These are phyloP conservation scores for Trichoderma erinaceum DNA, from an alignment of 495 filamentous ascomycete species.

Conservation along the genomic window DNA sequence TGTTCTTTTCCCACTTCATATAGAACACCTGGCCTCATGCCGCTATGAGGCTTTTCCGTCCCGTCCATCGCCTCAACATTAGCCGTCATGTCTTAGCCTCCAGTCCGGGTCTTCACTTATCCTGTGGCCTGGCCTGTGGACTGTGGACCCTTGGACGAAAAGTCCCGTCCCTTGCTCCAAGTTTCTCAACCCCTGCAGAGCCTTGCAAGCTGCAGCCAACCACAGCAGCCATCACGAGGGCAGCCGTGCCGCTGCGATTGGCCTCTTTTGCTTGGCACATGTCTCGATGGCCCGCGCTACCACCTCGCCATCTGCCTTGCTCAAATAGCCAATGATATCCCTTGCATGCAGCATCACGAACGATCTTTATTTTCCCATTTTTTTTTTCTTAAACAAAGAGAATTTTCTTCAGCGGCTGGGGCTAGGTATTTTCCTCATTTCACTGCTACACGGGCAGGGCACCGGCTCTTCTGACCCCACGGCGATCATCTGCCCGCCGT, in stretches of 20 bases:
- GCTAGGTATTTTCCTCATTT: no score
- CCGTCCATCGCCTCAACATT: no score
- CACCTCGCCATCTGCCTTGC: not conserved
- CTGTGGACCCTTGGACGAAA: no score
- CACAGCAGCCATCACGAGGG: constrained; percentile 4
- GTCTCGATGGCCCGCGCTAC: not conserved
- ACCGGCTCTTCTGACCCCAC: no score
- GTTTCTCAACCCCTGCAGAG: not conserved
- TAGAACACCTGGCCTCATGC: no score
- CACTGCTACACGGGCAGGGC: no score
- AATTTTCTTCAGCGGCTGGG: no score
- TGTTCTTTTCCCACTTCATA: no score
- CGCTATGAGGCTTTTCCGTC: not conserved
- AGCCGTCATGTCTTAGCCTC: not conserved
- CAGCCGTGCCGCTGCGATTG: not conserved
- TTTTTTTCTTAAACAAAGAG: no score
- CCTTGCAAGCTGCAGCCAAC: constrained; percentile 1
- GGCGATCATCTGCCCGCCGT: not conserved
- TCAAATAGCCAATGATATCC: not conserved
- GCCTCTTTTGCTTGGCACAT: not conserved
- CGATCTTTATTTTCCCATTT: not conserved
- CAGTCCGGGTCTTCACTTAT: not conserved
- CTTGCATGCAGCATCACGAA: not conserved
- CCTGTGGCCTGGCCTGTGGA: not conserved
- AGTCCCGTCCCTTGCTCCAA: not conserved